Conservation (phyloP, 257 asterid species). For the Euphrasia confusa region DNA sequence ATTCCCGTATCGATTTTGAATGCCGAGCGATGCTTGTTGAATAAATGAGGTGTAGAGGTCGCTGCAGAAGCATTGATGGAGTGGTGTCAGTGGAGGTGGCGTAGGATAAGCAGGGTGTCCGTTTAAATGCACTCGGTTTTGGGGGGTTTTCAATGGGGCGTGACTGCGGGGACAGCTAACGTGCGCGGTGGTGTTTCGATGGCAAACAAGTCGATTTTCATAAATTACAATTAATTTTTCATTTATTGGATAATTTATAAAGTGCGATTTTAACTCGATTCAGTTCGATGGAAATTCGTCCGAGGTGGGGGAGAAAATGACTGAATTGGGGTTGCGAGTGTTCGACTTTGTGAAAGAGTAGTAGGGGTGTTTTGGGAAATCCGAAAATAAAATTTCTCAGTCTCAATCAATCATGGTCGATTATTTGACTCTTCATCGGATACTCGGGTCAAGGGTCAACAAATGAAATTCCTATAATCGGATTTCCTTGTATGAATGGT, state of each 20-base stretch:
- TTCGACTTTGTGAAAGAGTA: conserved; percentile 38
- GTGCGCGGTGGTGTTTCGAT: conserved; percentile 43
- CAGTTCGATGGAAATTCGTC: not conserved
- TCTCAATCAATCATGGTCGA: conserved; percentile 1
- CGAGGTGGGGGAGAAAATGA: conserved; percentile 36
- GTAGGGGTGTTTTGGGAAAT: conserved; percentile 40
- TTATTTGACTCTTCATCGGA: not conserved
- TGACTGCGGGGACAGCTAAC: conserved; percentile 60
- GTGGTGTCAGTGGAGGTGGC: conserved; percentile 51
- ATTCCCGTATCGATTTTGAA: conserved; percentile 29
- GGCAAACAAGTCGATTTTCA: not conserved
- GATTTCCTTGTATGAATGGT: too few relatives aligned
- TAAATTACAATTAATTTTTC: too few relatives aligned
- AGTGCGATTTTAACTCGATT: not conserved
- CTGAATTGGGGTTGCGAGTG: conserved; percentile 40
- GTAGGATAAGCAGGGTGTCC: conserved; percentile 46
- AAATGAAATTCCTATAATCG: too few relatives aligned
- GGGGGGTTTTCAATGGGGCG: conserved; percentile 31
- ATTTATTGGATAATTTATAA: too few relatives aligned
- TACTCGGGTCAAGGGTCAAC: too few relatives aligned
- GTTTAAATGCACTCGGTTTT: conserved; percentile 41
- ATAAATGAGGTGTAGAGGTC: conserved; percentile 25
- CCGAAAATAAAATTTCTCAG: not conserved
- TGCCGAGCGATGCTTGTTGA: conserved; percentile 31
- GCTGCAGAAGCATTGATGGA: conserved; percentile 54